These are phyloP conservation scores for Xanthoparmelia taractica DNA, from an alignment of 495 filamentous ascomycete genomes.

Conservation along the genomic window DNA sequence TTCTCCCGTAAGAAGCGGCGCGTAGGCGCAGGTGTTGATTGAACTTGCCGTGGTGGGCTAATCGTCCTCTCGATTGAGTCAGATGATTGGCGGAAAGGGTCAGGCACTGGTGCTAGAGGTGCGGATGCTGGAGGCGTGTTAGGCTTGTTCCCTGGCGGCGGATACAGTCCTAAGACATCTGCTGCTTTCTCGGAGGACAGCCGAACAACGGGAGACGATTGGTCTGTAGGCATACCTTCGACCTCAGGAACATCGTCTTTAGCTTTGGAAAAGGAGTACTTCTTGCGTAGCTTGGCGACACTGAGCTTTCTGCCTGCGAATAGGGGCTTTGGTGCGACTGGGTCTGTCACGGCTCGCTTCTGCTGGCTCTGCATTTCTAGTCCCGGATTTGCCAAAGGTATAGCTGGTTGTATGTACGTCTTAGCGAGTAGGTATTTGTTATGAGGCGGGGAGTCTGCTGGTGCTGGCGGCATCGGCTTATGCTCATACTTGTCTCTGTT, in stretches of 20 bases:
- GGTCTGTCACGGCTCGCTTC: conserved; percentile 26
- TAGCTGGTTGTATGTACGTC: conserved; percentile 24
- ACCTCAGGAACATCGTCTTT: conserved; percentile 5
- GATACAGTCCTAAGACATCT: conserved; percentile 17
- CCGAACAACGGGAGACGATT: conserved; percentile 4
- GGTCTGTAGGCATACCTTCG: not conserved
- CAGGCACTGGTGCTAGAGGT: conserved; percentile 8
- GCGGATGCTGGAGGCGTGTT: conserved; percentile 16
- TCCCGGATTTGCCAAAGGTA: conserved; percentile 14
- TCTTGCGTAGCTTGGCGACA: conserved; percentile 24
- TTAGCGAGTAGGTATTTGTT: conserved; percentile 5
- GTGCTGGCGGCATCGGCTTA: conserved; percentile 27
- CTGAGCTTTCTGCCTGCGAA: conserved; percentile 20
- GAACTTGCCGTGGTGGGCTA: conserved; percentile 13
- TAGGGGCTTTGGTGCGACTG: conserved; percentile 18
- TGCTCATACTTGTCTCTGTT: conserved; percentile 26
- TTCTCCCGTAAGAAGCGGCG: conserved; percentile 22
- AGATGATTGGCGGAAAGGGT: conserved; percentile 10
- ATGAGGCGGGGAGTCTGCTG: conserved; percentile 13
- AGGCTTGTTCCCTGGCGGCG: conserved; percentile 5
- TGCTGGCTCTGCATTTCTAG: not conserved
- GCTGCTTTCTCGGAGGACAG: conserved; percentile 16
- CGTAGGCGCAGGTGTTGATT: conserved; percentile 23
- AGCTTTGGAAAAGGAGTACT: conserved; percentile 24
- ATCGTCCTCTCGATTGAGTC: conserved; percentile 7